A percentile compares a stretch with the other conserved stretches of the same genome.
These are phyloP conservation scores for Fusarium virguliforme DNA, from an alignment of 2,329 filamentous ascomycete genomes.

Conservation along the genomic window DNA sequence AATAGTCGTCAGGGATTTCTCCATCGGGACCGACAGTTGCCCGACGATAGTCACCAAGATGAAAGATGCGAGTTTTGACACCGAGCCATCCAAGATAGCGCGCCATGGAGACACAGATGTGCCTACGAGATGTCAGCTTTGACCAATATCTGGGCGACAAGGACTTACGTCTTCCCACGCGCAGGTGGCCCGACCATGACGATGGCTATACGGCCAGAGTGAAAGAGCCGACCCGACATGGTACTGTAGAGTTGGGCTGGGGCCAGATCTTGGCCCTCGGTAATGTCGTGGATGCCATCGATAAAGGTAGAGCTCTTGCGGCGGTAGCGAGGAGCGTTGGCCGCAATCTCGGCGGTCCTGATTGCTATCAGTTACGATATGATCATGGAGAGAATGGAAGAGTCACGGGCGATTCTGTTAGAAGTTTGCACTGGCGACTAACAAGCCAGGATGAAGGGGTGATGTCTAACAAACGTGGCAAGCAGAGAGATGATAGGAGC, in stretches of 20 bases:
- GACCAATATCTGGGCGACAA: not conserved
- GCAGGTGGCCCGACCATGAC: slow-evolving; percentile 96
- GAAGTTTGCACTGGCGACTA: not conserved
- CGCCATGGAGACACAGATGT: slow-evolving; percentile 95
- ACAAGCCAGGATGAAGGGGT: not conserved
- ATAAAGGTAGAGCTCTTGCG: slow-evolving; percentile 96
- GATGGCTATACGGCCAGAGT: slow-evolving; percentile 96
- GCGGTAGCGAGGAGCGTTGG: slow-evolving; percentile 89
- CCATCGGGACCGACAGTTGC: slow-evolving; percentile 88
- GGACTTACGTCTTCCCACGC: slow-evolving; percentile 88
- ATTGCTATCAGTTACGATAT: slow-evolving; percentile 40
- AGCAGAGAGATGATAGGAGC: not conserved
- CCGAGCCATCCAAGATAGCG: slow-evolving; percentile 97
- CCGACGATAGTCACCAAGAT: slow-evolving; percentile 95
- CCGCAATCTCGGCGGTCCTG: slow-evolving; percentile 92
- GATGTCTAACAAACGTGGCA: not conserved
- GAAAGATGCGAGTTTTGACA: slow-evolving; percentile 98
- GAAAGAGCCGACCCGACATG: slow-evolving; percentile 96
- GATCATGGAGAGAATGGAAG: not conserved
- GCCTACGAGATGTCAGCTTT: slow-evolving; percentile 65
- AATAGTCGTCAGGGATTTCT: slow-evolving; percentile 95
- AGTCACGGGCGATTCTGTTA: not conserved
- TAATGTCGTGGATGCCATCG: slow-evolving; percentile 95
- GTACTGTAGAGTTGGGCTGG: slow-evolving; percentile 98
- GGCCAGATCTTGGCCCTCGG: slow-evolving; percentile 85